phyloP scores from a whole-genome alignment of 2,329 filamentous ascomycete species.

The Calonectria hawksworthii region DNA sequence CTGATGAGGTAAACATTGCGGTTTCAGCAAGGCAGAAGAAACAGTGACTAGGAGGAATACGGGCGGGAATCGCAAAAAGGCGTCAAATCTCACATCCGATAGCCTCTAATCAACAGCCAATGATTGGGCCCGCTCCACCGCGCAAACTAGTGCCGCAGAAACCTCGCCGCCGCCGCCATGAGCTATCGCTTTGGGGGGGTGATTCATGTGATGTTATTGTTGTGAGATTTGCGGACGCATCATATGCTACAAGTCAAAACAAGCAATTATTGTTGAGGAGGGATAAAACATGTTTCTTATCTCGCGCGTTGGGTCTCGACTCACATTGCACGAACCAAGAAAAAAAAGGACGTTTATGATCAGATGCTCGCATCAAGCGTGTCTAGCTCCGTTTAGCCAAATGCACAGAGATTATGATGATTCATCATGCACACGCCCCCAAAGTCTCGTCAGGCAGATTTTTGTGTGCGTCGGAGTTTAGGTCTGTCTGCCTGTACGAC shows the following conservation, averaged over 20 bases:
- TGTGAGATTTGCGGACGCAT: background rate
- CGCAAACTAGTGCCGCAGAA: background rate
- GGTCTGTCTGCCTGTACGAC: background rate
- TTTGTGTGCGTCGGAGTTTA: background rate
- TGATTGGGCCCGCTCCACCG: background rate
- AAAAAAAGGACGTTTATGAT: background rate
- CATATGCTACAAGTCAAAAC: background rate
- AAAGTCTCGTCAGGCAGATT: background rate
- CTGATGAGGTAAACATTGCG: background rate
- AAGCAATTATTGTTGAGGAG: constrained; percentile 11
- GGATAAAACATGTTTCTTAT: background rate
- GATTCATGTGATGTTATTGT: background rate
- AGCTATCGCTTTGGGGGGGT: background rate
- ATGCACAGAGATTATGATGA: background rate
- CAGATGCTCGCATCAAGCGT: background rate
- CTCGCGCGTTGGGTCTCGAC: background rate
- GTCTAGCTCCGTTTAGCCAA: background rate
- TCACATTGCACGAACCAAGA: background rate
- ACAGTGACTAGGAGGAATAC: background rate
- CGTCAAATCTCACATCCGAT: background rate
- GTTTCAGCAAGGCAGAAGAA: background rate
- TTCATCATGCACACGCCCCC: background rate
- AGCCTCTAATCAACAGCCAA: background rate
- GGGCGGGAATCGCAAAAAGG: background rate
- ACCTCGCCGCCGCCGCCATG: background rate